Evolutionary conservation across 2,329 filamentous ascomycete species (phyloP), one percentile per base, ranked within the genome.

Genomic region (Ascosphaera pollenicola): DNA sequence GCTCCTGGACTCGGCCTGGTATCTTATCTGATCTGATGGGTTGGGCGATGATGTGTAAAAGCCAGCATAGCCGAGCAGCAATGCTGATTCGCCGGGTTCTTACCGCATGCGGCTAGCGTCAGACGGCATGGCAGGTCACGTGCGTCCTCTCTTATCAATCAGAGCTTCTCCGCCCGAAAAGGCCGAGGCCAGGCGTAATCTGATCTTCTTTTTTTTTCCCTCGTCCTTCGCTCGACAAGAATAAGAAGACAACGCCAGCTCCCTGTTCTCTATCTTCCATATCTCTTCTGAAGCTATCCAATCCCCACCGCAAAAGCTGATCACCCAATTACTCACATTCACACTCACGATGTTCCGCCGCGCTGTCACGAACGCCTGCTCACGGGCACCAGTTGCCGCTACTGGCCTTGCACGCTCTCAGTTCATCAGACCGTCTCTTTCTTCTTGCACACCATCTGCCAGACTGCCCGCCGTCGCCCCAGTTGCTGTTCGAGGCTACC

Each of bases 281-380:
- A 17, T 31, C 18, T 18, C 26, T 15, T 15, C 13, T 13, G 30
- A 11, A 13, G 30, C 5, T 35, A 35, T 35, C 8, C 32, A 8
- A 16, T 16, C 32, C n/a, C 8, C 17, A 10, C 8, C 11, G 15
- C 8, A 15, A 8, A 35, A 16, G 8, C 32, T 18, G 2, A 10
- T 35, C 15, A 10, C 8, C 10, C 21, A 24, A 24, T 10, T 5
- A 4, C 21, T 10, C 21, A 5, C 21, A 24, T 24, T 24, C 21
- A 24, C 10, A 35, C 32, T 32, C 48, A 63, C 44, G 48, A 74
- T 73, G 69, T 70, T 73, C 56, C 66, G 63, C 51, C 64, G 70
- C 60, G 60, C 67, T 46, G 54, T 68, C 51, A 59, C 66, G 45
- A 59, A 61, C 49, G 63, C 61, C 21, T 24, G 21, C 21, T 24